phyloP scores from a whole-genome alignment of 305 asterid genomes.

The Rubia balearica region DNA sequence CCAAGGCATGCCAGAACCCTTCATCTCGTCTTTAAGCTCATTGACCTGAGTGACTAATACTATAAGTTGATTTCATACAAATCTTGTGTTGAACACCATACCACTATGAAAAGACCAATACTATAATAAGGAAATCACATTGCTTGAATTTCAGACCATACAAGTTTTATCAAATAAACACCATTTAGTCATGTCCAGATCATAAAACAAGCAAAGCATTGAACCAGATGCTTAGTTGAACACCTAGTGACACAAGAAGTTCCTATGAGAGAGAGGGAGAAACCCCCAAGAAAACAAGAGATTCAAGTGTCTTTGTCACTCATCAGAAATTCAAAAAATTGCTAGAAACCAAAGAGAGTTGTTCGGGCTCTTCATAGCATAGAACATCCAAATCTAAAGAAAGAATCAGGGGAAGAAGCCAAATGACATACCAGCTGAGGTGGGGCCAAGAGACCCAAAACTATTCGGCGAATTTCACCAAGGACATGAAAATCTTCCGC shows the following conservation, averaged over 20 bases:
- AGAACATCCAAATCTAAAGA: neutral
- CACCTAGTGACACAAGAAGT: neutral
- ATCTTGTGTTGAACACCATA: neutral
- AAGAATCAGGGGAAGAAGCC: slow-evolving; percentile 14
- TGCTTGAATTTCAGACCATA: neutral
- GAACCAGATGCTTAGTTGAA: neutral
- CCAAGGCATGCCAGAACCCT: slow-evolving; percentile 97
- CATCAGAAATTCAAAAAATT: slow-evolving; percentile 2
- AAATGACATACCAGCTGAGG: slow-evolving; percentile 58
- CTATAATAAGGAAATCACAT: neutral
- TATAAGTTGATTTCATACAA: neutral
- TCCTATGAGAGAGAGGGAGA: neutral
- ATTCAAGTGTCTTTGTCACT: neutral
- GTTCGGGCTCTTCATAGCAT: too few species aligned
- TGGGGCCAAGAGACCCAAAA: slow-evolving; percentile 84
- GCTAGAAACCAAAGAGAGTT: neutral
- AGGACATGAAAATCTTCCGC: slow-evolving; percentile 60
- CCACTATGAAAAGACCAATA: neutral
- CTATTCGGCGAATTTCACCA: slow-evolving; percentile 67
- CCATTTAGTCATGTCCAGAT: neutral
- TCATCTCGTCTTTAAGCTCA: slow-evolving; percentile 86
- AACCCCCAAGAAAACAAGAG: neutral
- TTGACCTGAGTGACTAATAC: slow-evolving; percentile 45
- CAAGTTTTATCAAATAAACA: neutral
- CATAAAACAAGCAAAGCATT: neutral